These are phyloP conservation scores for Apiospora kogelbergensis DNA, from an alignment of 2,329 filamentous ascomycete species.

Conservation along the genomic window DNA sequence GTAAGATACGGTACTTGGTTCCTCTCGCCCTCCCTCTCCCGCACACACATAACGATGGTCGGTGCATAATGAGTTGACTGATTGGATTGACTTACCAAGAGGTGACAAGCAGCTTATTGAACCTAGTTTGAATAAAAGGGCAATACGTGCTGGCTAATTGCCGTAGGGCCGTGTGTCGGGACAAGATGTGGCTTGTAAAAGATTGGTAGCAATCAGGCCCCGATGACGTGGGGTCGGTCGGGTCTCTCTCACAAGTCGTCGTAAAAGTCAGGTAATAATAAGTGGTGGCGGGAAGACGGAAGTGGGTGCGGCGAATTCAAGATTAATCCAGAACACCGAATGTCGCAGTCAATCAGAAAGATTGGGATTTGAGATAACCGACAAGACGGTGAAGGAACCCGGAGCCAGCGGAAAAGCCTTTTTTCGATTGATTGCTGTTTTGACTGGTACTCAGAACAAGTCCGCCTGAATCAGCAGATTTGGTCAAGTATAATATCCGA, in stretches of 20 bases:
- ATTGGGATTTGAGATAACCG: neutral
- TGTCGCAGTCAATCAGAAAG: neutral
- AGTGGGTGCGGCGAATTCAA: conserved; percentile 2
- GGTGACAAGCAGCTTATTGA: conserved; percentile 5
- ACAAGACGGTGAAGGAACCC: neutral
- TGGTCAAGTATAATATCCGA: neutral
- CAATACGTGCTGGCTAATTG: neutral
- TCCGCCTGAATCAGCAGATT: neutral
- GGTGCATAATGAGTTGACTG: conserved; percentile 2
- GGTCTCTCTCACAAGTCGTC: neutral
- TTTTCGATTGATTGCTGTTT: neutral
- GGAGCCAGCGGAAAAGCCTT: neutral
- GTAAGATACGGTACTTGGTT: neutral
- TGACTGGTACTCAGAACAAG: neutral
- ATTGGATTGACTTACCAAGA: conserved; percentile 6
- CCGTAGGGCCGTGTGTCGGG: neutral
- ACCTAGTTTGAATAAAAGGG: conserved; percentile 2
- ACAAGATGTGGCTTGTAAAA: neutral
- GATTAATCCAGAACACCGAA: conserved; percentile 7
- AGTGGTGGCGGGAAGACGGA: neutral
- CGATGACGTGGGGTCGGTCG: conserved; percentile 1
- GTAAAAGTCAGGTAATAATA: neutral
- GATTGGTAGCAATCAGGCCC: neutral
- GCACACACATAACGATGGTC: neutral
- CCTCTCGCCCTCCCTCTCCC: neutral